phyloP scores from a whole-genome alignment of 2,329 filamentous ascomycete species.

The Orbilia ellipsospora region DNA sequence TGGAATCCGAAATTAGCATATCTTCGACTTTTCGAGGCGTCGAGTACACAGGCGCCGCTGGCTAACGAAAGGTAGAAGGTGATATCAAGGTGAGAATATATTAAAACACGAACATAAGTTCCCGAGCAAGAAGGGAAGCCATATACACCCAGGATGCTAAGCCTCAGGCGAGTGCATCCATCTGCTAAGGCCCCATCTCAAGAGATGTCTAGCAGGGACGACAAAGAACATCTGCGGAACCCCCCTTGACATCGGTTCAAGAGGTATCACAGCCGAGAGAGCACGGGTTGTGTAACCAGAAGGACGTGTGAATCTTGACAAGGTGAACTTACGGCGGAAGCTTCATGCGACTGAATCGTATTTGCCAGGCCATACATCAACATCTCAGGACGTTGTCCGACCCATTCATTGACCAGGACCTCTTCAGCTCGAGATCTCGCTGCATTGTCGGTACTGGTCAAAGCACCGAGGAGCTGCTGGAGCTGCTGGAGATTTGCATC shows the following conservation, averaged over 20 bases:
- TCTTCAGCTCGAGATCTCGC: slow-evolving; percentile 88
- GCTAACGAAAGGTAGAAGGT: not conserved
- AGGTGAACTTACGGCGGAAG: slow-evolving; percentile 72
- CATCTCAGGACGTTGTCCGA: slow-evolving; percentile 80
- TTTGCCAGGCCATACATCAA: slow-evolving; percentile 94
- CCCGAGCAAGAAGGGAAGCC: too few species aligned
- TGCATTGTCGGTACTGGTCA: slow-evolving; percentile 89
- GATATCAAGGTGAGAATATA: too few species aligned
- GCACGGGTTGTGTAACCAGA: slow-evolving; percentile 41
- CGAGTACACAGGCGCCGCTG: too few species aligned
- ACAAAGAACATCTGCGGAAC: not conserved
- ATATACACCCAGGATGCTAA: too few species aligned
- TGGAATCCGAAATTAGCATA: slow-evolving; percentile 62
- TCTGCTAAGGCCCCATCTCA: too few species aligned
- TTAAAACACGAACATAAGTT: too few species aligned
- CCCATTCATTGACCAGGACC: slow-evolving; percentile 91
- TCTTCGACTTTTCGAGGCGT: not conserved
- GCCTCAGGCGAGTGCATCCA: too few species aligned
- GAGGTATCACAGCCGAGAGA: slow-evolving; percentile 44
- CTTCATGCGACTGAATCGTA: slow-evolving; percentile 81
- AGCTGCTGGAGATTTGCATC: slow-evolving; percentile 20
- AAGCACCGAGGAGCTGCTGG: slow-evolving; percentile 76
- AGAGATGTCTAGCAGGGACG: too few species aligned
- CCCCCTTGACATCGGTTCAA: slow-evolving; percentile 22
- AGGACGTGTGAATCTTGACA: slow-evolving; percentile 11